These are phyloP conservation scores for Chaetomium strumarium DNA, from an alignment of 2,329 filamentous ascomycete species.

Conservation along the genomic window DNA sequence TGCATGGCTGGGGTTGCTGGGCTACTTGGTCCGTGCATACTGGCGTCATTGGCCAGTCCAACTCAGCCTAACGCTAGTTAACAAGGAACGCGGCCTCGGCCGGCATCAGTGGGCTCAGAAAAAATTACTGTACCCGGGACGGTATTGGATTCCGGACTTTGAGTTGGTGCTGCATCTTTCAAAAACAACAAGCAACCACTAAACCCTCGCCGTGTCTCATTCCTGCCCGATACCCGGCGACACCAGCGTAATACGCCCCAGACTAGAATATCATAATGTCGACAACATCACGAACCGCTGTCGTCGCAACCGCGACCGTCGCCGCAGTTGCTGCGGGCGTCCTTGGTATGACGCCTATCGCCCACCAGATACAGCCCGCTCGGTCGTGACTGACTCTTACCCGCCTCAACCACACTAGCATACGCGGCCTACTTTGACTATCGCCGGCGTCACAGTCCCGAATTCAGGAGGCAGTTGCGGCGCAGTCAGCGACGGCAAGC, in stretches of 20 bases:
- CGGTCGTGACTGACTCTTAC: slow-evolving; percentile 3
- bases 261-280: slow-evolving; percentile 44
- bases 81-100: no score
- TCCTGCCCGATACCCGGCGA: slow-evolving; percentile 26
- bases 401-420: slow-evolving; percentile 34
- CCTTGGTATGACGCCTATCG: slow-evolving; percentile 42
- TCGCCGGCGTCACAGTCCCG: slow-evolving; percentile 55
- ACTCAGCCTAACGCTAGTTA: no score
- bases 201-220: not conserved
- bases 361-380: not conserved
- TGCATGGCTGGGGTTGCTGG: no score
- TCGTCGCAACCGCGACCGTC: slow-evolving; percentile 54
- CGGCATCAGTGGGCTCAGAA: no score
- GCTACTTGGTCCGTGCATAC: no score
- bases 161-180: not conserved
- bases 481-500: slow-evolving; percentile 69
- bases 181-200: not conserved
- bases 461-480: slow-evolving; percentile 63
- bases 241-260: slow-evolving; percentile 34
- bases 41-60: no score
- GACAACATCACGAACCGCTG: slow-evolving; percentile 47
- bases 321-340: slow-evolving; percentile 55
- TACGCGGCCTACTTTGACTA: slow-evolving; percentile 67
- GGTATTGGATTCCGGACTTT: no score
- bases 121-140: no score